A percentile compares a stretch with the other conserved stretches of the same genome.
These are phyloP conservation scores for Rubia occidens DNA, from an alignment of 305 asterid species.

Conservation along the genomic window DNA sequence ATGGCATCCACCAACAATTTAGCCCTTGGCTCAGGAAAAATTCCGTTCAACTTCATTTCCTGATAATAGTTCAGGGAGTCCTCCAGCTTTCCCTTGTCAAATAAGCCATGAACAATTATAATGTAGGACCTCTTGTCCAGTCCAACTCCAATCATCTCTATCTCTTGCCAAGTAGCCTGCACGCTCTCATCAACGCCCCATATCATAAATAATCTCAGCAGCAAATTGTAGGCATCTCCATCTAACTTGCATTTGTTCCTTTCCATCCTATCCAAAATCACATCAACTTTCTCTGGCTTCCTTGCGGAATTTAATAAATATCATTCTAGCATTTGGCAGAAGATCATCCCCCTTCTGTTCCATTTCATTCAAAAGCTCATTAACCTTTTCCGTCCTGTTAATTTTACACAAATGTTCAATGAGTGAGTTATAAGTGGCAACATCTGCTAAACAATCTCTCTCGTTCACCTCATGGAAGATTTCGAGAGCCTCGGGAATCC, in stretches of 20 bases:
- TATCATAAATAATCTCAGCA: neutral
- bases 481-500: constrained; percentile 8
- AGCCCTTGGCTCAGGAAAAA: constrained; percentile 6
- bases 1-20: constrained; percentile 8
- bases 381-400: constrained; percentile 9
- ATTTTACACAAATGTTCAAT: constrained; percentile 9
- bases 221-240: constrained; percentile 7
- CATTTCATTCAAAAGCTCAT: constrained; percentile 7
- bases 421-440: constrained; percentile 9
- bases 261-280: constrained; percentile 7
- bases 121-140: constrained; percentile 5
- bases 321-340: constrained; percentile 4
- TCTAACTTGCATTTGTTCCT: constrained; percentile 8
- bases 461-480: constrained; percentile 9
- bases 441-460: constrained; percentile 6
- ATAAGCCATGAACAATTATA: constrained; percentile 5
- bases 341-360: constrained; percentile 4
- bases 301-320: neutral
- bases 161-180: constrained; percentile 5
- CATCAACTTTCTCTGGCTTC: constrained; percentile 5
- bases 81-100: constrained; percentile 2
- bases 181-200: constrained; percentile 7
- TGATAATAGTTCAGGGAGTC: neutral
- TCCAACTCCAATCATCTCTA: constrained; percentile 3
- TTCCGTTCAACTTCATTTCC: constrained; percentile 5